Base-by-base conservation (phyloP, 2,329 filamentous ascomycete species). In the Cladosporium sp. region DNA sequence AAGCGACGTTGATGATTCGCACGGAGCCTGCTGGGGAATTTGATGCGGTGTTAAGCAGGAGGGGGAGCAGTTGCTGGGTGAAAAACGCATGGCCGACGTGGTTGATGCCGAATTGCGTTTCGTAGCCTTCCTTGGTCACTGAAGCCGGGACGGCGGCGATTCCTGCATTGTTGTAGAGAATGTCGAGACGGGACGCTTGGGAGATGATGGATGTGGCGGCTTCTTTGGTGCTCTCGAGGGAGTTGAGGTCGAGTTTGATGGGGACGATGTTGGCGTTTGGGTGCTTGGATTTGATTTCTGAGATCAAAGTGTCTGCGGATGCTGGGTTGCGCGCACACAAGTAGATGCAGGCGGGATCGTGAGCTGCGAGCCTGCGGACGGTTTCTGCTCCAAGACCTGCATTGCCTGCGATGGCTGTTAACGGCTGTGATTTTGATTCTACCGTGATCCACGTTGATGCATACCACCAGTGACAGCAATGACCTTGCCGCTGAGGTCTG, bases 211-310 rank as follows among this genome's bases (percentile, higher is more conserved):
- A 56, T 25, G 61, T 59, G 1, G 73, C 75, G 1, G 73, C 76
- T 2, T 63, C 54, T 4, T 66, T 69, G 57, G 80, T 70, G 16
- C 74, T 77, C 13, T 66, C 59, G 36, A 80, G 71, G 1, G 76
- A 78, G 1, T 71, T 59, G 12, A 81, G 67, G 55, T 81, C 77
- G 20, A 78, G 70, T 9, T 68, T 61, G 7, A 81, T 59, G 53
- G 70, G 68, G 35, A 67, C 64, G 48, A 79, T 70, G 50, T 52
- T 54, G 22, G 66, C 66, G 38, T 64, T 57, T 3, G 70, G 66
- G 3, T 66, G 59, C 4, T 54, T 43, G 4, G 55, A 49, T n/a
- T 67, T 63, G 56, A 74, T 64, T n/a, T 69, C 63, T 16, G 60
- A 43, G 50, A 75, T 71, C 16, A 71, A 65, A n/a, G 64, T 56